Evolutionary conservation across 2,329 filamentous ascomycete genomes (phyloP).

Genomic region (Achaetomium macrosporum): DNA sequence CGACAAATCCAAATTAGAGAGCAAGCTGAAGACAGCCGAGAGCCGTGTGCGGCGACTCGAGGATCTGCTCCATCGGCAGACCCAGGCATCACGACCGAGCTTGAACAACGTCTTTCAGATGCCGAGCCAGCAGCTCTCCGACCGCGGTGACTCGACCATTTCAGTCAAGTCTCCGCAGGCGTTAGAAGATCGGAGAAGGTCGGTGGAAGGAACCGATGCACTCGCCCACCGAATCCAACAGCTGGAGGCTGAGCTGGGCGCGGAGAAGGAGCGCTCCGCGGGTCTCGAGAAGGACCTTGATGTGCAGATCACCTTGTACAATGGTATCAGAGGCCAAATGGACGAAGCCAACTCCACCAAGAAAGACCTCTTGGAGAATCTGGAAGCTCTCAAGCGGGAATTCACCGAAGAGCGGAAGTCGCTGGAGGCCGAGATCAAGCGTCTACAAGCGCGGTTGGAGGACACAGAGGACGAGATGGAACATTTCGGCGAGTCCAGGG

Average conservation of each 20-base stretch:
- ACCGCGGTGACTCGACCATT: constrained; percentile 45
- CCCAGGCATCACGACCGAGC: constrained; percentile 50
- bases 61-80: constrained; percentile 83
- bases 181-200: constrained; percentile 40
- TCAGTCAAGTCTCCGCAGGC: constrained; percentile 41
- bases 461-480: constrained; percentile 92
- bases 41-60: constrained; percentile 88
- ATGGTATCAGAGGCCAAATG: constrained; percentile 61
- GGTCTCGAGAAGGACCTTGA: constrained; percentile 65
- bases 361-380: constrained; percentile 87
- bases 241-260: constrained; percentile 72
- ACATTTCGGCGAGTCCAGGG: constrained; percentile 71
- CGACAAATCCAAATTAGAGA: constrained; percentile 71
- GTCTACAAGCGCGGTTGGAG: constrained; percentile 70
- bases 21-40: constrained; percentile 72
- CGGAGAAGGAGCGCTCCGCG: constrained; percentile 63
- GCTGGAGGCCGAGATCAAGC: constrained; percentile 73
- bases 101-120: constrained; percentile 50
- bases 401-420: constrained; percentile 80
- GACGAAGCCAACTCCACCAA: constrained; percentile 89
- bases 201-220: constrained; percentile 42
- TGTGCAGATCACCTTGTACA: constrained; percentile 50
- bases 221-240: constrained; percentile 45
- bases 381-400: constrained; percentile 85
- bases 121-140: constrained; percentile 40